phyloP scores from a whole-genome alignment of 306 rosid species.

The Prunus salicina region DNA sequence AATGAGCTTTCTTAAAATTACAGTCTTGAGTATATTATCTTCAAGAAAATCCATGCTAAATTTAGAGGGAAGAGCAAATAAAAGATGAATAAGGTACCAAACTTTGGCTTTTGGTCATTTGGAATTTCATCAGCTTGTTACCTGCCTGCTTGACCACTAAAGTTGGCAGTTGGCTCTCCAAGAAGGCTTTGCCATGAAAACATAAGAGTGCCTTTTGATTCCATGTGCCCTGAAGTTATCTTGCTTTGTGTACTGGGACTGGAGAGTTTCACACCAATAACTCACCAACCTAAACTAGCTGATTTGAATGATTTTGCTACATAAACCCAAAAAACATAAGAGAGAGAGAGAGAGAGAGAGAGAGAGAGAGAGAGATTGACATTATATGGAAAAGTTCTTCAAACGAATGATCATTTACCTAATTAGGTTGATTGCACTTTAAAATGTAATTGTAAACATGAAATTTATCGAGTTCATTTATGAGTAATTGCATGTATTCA shows the following conservation, averaged over 20 bases:
- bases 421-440: background rate
- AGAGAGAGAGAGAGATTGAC: background rate
- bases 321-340: background rate
- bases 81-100: too few relatives aligned
- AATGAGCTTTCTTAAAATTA: background rate
- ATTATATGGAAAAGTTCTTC: background rate
- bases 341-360: background rate
- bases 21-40: background rate
- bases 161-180: too few relatives aligned
- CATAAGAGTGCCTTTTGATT: background rate
- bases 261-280: too few relatives aligned
- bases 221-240: background rate
- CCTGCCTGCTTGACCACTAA: too few relatives aligned
- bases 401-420: background rate
- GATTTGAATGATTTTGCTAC: background rate
- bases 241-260: too few relatives aligned
- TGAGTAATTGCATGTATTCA: background rate
- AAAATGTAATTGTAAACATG: background rate
- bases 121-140: too few relatives aligned
- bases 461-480: background rate
- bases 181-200: too few relatives aligned
- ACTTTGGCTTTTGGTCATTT: too few relatives aligned
- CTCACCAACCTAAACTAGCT: background rate
- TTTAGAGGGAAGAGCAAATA: too few relatives aligned
- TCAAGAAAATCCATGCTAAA: too few relatives aligned